phyloP scores from a whole-genome alignment of 176 grass and related monocot genomes.

The Ensete glaucum region DNA sequence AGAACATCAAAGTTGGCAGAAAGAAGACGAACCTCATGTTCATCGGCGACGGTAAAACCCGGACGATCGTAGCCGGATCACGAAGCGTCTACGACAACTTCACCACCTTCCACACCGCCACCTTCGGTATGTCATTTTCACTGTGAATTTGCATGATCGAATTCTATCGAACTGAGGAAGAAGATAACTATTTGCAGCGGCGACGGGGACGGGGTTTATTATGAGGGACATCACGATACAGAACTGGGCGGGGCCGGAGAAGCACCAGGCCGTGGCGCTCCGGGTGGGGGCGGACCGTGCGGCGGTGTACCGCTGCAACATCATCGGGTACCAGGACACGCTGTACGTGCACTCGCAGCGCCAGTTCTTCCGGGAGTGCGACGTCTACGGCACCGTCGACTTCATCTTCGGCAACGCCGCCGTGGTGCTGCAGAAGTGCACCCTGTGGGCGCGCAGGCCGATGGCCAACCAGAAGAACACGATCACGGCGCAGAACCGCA shows the following conservation, averaged over 20 bases:
- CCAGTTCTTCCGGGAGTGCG: conserved; percentile 49
- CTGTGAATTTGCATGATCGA: too few relatives aligned
- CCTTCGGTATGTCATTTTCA: conserved; percentile 35
- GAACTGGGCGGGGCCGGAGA: conserved; percentile 46
- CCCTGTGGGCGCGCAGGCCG: conserved; percentile 34
- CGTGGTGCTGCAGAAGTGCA: conserved; percentile 56
- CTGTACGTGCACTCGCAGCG: conserved; percentile 39
- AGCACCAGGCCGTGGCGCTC: conserved; percentile 56
- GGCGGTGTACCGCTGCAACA: conserved; percentile 43
- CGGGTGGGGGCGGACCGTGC: conserved; percentile 40
- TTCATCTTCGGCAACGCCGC: conserved; percentile 66
- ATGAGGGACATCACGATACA: conserved; percentile 58
- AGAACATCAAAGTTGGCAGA: conserved; percentile 51
- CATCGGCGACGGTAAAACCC: conserved; percentile 46
- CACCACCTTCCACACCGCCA: conserved; percentile 61
- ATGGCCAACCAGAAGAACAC: conserved; percentile 40
- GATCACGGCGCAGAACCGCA: conserved; percentile 47
- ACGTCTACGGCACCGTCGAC: conserved; percentile 55
- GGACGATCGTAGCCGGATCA: conserved; percentile 29
- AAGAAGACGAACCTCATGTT: conserved; percentile 62
- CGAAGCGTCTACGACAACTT: conserved; percentile 37
- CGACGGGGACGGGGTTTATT: conserved; percentile 39
- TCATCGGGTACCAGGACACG: conserved; percentile 54
- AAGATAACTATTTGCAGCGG: conserved; percentile 16
- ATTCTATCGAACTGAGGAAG: too few relatives aligned